These are phyloP conservation scores for Coemansia sp. DNA, from an alignment of 192 early-diverging fungal species.

Conservation along the genomic window DNA sequence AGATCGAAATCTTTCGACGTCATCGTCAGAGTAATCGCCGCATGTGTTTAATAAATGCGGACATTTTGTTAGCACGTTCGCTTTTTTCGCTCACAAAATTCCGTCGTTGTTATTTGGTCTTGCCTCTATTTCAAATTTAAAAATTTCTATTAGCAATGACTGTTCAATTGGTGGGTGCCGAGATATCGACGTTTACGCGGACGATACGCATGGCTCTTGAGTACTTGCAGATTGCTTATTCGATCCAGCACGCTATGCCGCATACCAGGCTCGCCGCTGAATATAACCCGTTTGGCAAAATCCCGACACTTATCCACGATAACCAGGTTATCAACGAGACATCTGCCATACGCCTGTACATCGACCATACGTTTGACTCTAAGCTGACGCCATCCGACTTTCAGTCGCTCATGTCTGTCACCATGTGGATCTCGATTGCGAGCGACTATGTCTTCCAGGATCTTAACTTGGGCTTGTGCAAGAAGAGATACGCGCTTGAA, in stretches of 20 bases:
- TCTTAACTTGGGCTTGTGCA: slow-evolving; percentile 18
- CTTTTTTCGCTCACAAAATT: neutral
- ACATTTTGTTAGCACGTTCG: no score
- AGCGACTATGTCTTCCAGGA: slow-evolving; percentile 29
- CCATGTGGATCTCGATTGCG: slow-evolving; percentile 22
- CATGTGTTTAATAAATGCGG: no score
- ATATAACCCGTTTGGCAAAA: slow-evolving; percentile 38
- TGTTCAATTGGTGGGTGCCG: slow-evolving; percentile 19
- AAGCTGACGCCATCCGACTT: slow-evolving; percentile 1
- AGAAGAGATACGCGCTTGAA: slow-evolving; percentile 14
- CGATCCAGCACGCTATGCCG: slow-evolving; percentile 7
- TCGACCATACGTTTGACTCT: slow-evolving; percentile 15
- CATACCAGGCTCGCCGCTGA: slow-evolving; percentile 18
- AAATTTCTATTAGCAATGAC: neutral
- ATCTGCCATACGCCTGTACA: slow-evolving; percentile 23
- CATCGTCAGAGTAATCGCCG: no score
- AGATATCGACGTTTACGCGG: slow-evolving; percentile 35
- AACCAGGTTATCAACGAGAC: slow-evolving; percentile 24
- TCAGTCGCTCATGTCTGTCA: slow-evolving; percentile 6
- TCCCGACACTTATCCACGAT: slow-evolving; percentile 24
- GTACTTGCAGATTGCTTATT: slow-evolving; percentile 19
- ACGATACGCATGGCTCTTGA: slow-evolving; percentile 36
- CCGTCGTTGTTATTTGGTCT: no score
- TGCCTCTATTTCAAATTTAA: neutral
- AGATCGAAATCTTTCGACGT: no score